These are phyloP conservation scores for Solidago caesia DNA, from an alignment of 129 eudicot species.

Conservation along the genomic window DNA sequence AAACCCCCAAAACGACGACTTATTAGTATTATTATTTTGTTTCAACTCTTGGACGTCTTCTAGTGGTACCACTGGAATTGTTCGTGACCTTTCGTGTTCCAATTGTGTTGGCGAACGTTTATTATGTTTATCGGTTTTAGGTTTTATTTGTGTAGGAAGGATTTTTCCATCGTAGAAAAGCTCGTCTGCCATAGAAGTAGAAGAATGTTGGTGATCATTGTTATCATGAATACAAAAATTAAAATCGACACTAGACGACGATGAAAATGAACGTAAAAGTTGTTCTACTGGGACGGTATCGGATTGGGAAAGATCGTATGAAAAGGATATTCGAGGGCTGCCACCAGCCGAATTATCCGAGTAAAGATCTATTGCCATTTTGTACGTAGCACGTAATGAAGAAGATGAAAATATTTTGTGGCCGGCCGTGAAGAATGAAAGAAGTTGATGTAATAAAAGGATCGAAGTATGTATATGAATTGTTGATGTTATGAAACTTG, in stretches of 20 bases:
- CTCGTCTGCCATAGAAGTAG: conserved; percentile 78
- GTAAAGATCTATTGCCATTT: conserved; percentile 68
- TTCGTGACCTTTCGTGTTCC: background rate
- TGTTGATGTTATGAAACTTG: conserved; percentile 18
- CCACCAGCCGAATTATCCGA: conserved; percentile 32
- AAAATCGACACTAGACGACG: conserved; percentile 60
- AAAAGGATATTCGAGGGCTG: conserved; percentile 86
- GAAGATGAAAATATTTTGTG: background rate
- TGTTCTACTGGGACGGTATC: conserved; percentile 67
- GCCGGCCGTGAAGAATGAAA: background rate
- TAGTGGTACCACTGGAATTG: background rate
- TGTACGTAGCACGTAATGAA: background rate
- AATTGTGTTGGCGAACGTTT: conserved; percentile 9
- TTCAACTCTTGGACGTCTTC: conserved; percentile 27
- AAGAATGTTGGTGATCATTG: conserved; percentile 44
- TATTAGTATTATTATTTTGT: conserved; percentile 31
- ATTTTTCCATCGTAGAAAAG: conserved; percentile 74
- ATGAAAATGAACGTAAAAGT: conserved; percentile 49
- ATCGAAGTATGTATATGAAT: background rate
- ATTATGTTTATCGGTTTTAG: background rate
- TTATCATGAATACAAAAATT: conserved; percentile 59
- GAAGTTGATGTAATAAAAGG: background rate
- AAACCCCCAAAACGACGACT: conserved; percentile 80
- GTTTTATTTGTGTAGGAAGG: conserved; percentile 56
- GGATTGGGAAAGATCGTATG: conserved; percentile 66